phyloP scores from a whole-genome alignment of 495 filamentous ascomycete species.

The Eremomyces bilateralis region DNA sequence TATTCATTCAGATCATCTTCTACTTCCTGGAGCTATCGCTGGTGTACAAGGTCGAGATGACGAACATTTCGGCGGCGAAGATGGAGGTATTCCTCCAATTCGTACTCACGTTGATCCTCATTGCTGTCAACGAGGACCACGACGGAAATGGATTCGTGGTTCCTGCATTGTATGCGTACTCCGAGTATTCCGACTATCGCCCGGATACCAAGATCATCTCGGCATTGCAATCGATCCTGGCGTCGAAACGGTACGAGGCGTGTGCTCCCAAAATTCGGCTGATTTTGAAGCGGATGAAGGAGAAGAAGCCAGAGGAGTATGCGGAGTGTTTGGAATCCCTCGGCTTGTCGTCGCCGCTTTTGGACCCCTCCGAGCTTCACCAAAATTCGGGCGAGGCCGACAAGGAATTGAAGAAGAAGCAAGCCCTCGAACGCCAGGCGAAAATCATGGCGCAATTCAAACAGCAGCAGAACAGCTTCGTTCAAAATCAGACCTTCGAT shows the following conservation, averaged over 20 bases:
- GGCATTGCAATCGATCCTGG: constrained; percentile 35
- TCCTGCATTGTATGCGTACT: background rate
- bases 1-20: constrained; percentile 83
- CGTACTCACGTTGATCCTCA: constrained; percentile 63
- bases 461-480: constrained; percentile 82
- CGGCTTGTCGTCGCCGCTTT: constrained; percentile 32
- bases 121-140: constrained; percentile 64
- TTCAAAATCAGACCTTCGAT: constrained; percentile 69
- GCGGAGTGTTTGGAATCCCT: constrained; percentile 28
- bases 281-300: constrained; percentile 69
- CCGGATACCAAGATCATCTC: constrained; percentile 19
- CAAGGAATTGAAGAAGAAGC: constrained; percentile 67
- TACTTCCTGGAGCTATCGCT: constrained; percentile 65
- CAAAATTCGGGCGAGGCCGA: constrained; percentile 37
- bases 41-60: constrained; percentile 14
- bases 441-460: constrained; percentile 94
- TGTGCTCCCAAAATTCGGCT: constrained; percentile 71
- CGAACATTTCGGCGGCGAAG: constrained; percentile 51
- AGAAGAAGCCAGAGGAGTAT: constrained; percentile 52
- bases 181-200: background rate
- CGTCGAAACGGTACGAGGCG: constrained; percentile 48
- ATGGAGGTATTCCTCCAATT: constrained; percentile 84
- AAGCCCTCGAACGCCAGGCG: constrained; percentile 72
- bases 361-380: too few relatives aligned
- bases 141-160: constrained; percentile 24